Evolutionary conservation across 2,329 filamentous ascomycete species (phyloP).

Genomic region (Dryadomyces sulphureus): DNA sequence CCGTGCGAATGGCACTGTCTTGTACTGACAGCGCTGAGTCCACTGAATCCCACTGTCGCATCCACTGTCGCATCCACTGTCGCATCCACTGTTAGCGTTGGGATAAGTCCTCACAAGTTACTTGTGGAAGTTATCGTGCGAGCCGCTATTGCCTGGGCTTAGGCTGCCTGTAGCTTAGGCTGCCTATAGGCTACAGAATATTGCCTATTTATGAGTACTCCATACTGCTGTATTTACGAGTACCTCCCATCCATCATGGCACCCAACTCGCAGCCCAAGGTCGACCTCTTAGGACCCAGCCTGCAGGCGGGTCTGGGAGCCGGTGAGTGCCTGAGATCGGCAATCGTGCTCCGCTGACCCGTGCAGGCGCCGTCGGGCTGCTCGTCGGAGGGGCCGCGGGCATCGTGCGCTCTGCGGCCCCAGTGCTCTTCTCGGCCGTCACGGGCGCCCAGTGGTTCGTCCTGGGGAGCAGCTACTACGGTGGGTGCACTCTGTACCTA

Average conservation of each 20-base stretch:
- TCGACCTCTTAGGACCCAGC: slow-evolving; percentile 33
- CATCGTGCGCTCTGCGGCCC: slow-evolving; percentile 51
- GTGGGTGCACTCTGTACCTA: too few relatives aligned
- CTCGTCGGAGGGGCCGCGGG: slow-evolving; percentile 55
- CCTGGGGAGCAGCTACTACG: slow-evolving; percentile 64
- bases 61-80: not conserved
- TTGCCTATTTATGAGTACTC: too few relatives aligned
- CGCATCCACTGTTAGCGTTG: too few relatives aligned
- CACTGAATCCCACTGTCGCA: not conserved
- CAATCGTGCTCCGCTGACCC: not conserved
- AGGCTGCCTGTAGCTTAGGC: too few relatives aligned
- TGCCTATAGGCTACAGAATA: too few relatives aligned
- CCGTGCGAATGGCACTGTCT: too few relatives aligned
- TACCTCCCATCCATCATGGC: too few relatives aligned
- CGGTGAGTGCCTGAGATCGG: slow-evolving; percentile 26
- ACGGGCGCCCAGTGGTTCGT: slow-evolving; percentile 71
- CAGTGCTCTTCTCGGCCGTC: slow-evolving; percentile 55
- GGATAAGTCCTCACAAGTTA: too few relatives aligned
- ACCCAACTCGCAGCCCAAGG: slow-evolving; percentile 24
- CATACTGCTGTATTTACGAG: too few relatives aligned
- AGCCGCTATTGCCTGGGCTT: too few relatives aligned
- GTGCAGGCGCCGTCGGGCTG: slow-evolving; percentile 42
- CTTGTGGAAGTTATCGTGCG: too few relatives aligned
- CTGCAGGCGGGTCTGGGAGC: slow-evolving; percentile 44
- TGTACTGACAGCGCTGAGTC: not conserved